phyloP scores from a whole-genome alignment of 768 basidiomycete genomes.

The Lyophyllum decastes region DNA sequence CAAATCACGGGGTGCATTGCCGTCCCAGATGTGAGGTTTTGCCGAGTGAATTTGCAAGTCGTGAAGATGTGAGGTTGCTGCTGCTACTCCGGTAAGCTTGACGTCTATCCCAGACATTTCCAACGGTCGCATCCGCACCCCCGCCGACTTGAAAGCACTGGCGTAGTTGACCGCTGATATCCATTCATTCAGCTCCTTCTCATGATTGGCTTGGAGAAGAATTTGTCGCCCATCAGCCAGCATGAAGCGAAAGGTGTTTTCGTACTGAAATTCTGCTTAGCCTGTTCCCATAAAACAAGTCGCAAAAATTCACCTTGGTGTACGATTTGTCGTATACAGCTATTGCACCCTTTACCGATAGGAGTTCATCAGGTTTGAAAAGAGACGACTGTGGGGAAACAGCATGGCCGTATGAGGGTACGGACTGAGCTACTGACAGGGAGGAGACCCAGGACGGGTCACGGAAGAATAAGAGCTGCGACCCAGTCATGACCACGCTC shows the following conservation, averaged over 20 bases:
- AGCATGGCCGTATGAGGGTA: slow-evolving; percentile 32
- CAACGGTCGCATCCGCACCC: slow-evolving; percentile 76
- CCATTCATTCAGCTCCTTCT: slow-evolving; percentile 85
- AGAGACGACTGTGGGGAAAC: slow-evolving; percentile 39
- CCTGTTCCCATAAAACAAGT: not conserved
- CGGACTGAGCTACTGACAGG: slow-evolving; percentile 42
- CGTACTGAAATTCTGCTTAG: slow-evolving; percentile 43
- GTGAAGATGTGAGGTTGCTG: slow-evolving; percentile 81
- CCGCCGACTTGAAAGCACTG: slow-evolving; percentile 84
- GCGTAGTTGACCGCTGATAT: slow-evolving; percentile 92
- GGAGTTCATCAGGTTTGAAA: slow-evolving; percentile 82
- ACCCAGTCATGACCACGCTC: slow-evolving; percentile 84
- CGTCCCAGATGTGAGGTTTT: slow-evolving; percentile 43
- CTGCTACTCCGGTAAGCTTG: slow-evolving; percentile 80
- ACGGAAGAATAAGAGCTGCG: slow-evolving; percentile 89
- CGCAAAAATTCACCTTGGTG: slow-evolving; percentile 57
- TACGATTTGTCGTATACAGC: slow-evolving; percentile 82
- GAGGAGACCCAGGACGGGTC: slow-evolving; percentile 59
- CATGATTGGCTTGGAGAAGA: slow-evolving; percentile 72
- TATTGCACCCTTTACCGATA: slow-evolving; percentile 75
- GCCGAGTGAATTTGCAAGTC: slow-evolving; percentile 50
- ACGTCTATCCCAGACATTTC: slow-evolving; percentile 72
- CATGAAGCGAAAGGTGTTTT: slow-evolving; percentile 75
- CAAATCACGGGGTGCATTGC: slow-evolving; percentile 38
- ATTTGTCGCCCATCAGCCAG: slow-evolving; percentile 79